These are phyloP conservation scores for Sergeia podlipaevii DNA, from an alignment of 208 protist species.

Conservation along the genomic window DNA sequence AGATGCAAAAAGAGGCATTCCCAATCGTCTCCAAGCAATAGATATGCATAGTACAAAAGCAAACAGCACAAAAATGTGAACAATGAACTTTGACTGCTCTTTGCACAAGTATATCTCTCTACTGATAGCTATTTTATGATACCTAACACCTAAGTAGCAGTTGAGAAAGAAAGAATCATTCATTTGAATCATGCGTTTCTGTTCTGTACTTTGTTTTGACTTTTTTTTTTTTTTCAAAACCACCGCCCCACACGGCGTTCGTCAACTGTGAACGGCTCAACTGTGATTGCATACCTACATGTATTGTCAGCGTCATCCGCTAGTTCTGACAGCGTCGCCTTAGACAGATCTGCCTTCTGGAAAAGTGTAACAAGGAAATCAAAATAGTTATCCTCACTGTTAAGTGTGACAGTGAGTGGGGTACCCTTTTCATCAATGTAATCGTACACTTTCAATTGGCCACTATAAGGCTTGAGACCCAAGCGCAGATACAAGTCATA, in stretches of 20 bases:
- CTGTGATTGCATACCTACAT: constrained; percentile 74
- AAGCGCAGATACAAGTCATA: constrained; percentile 74
- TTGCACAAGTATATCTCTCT: no score
- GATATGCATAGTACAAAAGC: no score
- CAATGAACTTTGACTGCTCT: no score
- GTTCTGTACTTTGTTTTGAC: no score
- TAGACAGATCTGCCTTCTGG: constrained; percentile 61
- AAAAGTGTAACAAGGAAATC: constrained; percentile 75
- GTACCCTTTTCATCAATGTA: constrained; percentile 59
- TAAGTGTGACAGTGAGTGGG: constrained; percentile 52
- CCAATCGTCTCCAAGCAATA: not conserved
- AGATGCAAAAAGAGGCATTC: constrained; percentile 2
- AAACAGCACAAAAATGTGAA: no score
- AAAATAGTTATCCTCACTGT: constrained; percentile 78
- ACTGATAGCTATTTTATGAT: no score
- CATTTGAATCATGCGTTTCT: no score
- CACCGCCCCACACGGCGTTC: constrained; percentile 66
- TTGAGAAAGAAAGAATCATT: no score
- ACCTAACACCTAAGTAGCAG: no score
- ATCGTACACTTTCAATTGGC: constrained; percentile 86
- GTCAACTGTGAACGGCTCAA: constrained; percentile 63
- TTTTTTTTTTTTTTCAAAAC: constrained; percentile 36
- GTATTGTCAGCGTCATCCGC: constrained; percentile 73
- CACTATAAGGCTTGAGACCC: constrained; percentile 57
- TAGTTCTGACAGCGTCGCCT: constrained; percentile 47